Base-by-base conservation (phyloP, 257 asterid species). In the Pogostemon cablin region DNA sequence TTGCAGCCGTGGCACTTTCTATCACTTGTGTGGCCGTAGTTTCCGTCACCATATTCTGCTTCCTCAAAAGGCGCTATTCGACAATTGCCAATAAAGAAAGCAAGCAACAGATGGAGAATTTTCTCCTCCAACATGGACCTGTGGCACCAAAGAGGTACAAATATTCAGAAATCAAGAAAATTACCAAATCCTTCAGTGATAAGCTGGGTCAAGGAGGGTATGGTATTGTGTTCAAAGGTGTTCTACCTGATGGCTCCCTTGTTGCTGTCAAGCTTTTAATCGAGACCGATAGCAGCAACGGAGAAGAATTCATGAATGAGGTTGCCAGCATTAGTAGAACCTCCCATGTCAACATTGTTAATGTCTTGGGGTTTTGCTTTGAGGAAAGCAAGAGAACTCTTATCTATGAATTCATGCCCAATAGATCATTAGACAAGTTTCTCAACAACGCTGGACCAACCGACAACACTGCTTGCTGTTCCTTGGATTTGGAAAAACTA, bases 391-490 rank as follows among this genome's bases (percentile, higher is more conserved):
- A 15, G 57, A 50, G 57, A 15, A 34, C 57, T 12, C 57, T 53
- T 0, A 2, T 53, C 37, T 53, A 53, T 53, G 58, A 53, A 53
- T 53, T 15, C 9, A 76, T 88, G 64, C 83, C 89, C 5, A 88
- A 84, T 39, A 80, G 84, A 57, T 82, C 92, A 7, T 50, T 82
- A 50, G 90, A 86, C 57, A 77, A 58, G 63, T 84, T 75, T 61
- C 71, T 83, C 46, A 49, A 1, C 41, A 61, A 25, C 41, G 48
- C 1, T 3, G 81, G 4, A 46, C 1, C 50, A 9, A n/a, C n/a
- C 10, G 12, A 25, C 32, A 25, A 25, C 32, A 25, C 32, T 25
- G 32, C 32, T 25, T 25, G 32, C 32, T 25, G 32, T 25, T 25
- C 41, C 50, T 75, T 83, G 56, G 81, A 69, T 15, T 70, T 74